Conservation (phyloP, 331 rosid species). For the Saraca asoca region DNA sequence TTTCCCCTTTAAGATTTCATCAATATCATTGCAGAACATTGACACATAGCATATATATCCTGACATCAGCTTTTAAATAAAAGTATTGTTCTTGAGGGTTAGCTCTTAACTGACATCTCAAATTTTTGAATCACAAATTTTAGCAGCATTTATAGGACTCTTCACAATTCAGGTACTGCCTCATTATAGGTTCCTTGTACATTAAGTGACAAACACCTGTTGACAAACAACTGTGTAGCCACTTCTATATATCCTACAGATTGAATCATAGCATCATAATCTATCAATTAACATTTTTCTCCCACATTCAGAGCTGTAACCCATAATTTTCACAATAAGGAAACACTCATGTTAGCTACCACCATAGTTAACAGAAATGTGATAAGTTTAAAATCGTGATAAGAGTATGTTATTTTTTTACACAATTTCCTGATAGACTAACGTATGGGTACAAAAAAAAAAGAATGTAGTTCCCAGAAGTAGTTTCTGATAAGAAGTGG, state of each 20-base stretch:
- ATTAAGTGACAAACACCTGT: constrained; percentile 1
- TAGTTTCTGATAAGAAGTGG: no score
- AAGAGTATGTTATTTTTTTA: no score
- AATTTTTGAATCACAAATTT: not conserved
- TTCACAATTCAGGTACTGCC: not conserved
- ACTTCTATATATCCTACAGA: constrained; percentile 12
- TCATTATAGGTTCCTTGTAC: constrained; percentile 3
- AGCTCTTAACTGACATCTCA: not conserved
- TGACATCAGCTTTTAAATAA: no score
- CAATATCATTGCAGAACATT: not conserved
- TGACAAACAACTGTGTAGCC: no score
- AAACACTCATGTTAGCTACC: no score
- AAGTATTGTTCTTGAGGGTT: not conserved
- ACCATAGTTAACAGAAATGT: no score
- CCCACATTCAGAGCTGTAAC: constrained; percentile 9
- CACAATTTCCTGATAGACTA: no score
- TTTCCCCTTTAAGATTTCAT: not conserved
- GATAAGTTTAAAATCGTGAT: no score
- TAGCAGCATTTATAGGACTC: not conserved
- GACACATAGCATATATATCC: no score
- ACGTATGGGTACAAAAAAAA: no score
- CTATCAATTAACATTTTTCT: not conserved
- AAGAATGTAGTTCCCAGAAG: no score
- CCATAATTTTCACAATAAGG: not conserved
- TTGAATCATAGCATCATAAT: constrained; percentile 2